Base-by-base conservation (phyloP, 768 basidiomycete species). In the Amanita muscaria region DNA sequence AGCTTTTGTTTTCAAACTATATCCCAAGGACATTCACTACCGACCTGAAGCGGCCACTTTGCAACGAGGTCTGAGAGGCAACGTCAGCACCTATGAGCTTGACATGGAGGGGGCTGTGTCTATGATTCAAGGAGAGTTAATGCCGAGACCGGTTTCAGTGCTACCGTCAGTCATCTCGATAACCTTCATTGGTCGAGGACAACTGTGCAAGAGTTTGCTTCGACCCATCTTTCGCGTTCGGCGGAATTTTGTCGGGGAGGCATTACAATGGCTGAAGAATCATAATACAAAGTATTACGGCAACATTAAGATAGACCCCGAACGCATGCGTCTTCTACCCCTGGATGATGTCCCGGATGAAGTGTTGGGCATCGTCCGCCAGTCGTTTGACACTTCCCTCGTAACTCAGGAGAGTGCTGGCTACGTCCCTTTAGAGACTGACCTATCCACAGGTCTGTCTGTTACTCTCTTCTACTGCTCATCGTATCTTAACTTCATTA, bases 1-100 rank as follows among this genome's bases (percentile, higher is more conserved):
- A 0, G 59, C 60, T 0, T 67, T 54, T 40, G 52, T 65, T 1
- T 56, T 64, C 57, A 69, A 71, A 42, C 47, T 71, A 1, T 61
- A 48, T 45, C 67, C 51, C 0, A 44, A 50, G 11, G 65, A n/a
- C n/a, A n/a, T n/a, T n/a, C n/a, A 62, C 24, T 66, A 64, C 45
- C 55, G 49, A 0, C 30, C 61, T 27, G 57, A 68, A 9, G 42
- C 52, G 1, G 61, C 68, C 73, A n/a, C n/a, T n/a, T 33, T 49
- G 54, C 27, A 29, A 12, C 6, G 27, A 29, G 27, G 7, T 6
- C 6, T 29, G 27, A 6, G 12, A 6, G 27, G 27, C 6, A 29
- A 6, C 7, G 7, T 29, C 7, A 6, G 7, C 27, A 29, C 27
- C 6, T 29, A 29, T 29, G 27, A 6, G 12, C 12, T 29, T 6